Evolutionary conservation across 345 rosid genomes (phyloP), one percentile per base, ranked within the genome.

Genomic region (Ceriops decandra): DNA sequence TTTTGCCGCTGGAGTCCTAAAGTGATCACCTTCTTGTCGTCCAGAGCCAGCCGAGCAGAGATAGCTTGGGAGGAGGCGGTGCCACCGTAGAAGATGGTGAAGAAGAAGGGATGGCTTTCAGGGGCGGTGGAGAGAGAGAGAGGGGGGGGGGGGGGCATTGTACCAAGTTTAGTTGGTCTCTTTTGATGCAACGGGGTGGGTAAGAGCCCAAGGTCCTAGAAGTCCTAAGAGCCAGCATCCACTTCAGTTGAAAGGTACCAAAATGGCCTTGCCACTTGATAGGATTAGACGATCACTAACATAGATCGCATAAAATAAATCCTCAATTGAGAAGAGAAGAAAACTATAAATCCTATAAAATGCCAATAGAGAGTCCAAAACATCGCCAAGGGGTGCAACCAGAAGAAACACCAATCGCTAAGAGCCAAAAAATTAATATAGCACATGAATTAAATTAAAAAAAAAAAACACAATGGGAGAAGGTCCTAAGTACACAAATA

Each of bases 1-100:
- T 78, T 91, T 77, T 84, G 87, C 68, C 98, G 85, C 85, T 93
- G 98, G 74, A 89, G 91, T 74, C 91, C 98, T 74, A 91, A 62
- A 33, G 97, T 93, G 33, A 74, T 66, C 60, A 32, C 84, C 71
- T 72, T 70, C 67, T 77, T 77, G 13, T 70, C 91, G 46, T 60
- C 82, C 66, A 42, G 79, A 52, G 46, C 67, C 57, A 70, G 73
- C 35, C 1, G 35, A 33, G 8, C 35, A 24, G 26, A 33, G 7
- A 33, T 61, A 79, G 77, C 69, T 57, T 62, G 28, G 78, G 79
- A 0, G 77, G 78, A 0, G 82, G 71, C 15, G 76, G 57, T 21
- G 56, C 53, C 52, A 63, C 24, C 20, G 80, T 32, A 6, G 87
- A 13, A 16, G 81, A 58, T 2, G 77, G 63, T 0, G 87, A 73